Percentiles rank a stretch among this genome's conserved stretches.
These are phyloP conservation scores for Aspergillus sp. DNA, from an alignment of 2,329 filamentous ascomycete genomes.

Conservation along the genomic window DNA sequence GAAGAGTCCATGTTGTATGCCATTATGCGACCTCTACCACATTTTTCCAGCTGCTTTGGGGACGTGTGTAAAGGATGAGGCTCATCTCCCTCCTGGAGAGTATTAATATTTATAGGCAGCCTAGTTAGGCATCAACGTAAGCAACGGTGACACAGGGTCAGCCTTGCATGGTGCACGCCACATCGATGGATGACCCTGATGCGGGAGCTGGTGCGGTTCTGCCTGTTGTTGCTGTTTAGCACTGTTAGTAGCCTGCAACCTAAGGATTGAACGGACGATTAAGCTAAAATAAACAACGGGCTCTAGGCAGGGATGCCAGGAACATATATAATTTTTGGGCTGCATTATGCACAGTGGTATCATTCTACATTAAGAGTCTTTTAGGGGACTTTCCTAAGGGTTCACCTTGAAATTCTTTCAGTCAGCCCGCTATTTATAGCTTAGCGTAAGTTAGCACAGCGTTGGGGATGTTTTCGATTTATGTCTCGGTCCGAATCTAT, in stretches of 20 bases:
- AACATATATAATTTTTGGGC: not conserved
- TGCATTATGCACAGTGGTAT: not conserved
- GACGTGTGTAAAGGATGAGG: not conserved
- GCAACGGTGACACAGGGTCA: not conserved
- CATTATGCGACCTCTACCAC: not conserved
- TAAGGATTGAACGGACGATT: too few species aligned
- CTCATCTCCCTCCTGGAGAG: not conserved
- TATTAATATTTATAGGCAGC: not conserved
- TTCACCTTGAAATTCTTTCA: not conserved
- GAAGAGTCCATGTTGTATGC: not conserved
- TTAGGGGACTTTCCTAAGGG: not conserved
- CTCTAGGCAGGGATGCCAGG: not conserved
- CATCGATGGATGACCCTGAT: not conserved
- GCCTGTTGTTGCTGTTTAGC: not conserved
- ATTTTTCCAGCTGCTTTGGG: not conserved
- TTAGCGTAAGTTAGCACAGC: too few species aligned
- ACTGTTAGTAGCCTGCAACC: not conserved
- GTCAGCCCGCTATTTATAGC: too few species aligned
- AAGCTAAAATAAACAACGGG: too few species aligned
- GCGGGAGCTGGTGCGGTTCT: not conserved
- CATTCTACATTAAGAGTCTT: not conserved
- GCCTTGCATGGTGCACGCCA: not conserved
- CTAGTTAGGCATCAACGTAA: not conserved
- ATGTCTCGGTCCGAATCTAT: too few species aligned
- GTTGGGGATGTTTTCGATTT: too few species aligned